Conservation (phyloP, 2,329 filamentous ascomycete species). For the Fusarium dlaminii region DNA sequence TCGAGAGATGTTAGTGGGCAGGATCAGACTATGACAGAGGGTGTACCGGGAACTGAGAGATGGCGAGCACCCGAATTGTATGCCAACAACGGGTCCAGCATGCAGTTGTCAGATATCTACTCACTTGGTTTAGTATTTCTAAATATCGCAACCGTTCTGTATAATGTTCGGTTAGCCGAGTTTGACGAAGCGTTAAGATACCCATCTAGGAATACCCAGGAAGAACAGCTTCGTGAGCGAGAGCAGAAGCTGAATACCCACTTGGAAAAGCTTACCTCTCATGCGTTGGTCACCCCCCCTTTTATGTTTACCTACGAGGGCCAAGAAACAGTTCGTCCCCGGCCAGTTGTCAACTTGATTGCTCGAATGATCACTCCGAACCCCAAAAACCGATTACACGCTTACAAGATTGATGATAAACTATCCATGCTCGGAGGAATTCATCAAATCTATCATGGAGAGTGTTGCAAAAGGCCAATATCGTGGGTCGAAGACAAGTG, state of each 20-base stretch:
- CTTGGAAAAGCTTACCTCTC: conserved; percentile 46
- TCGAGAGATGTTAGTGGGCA: conserved; percentile 57
- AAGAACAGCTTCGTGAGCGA: conserved; percentile 46
- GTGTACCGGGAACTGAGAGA: conserved; percentile 52
- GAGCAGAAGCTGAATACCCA: conserved; percentile 49
- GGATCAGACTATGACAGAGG: conserved; percentile 56
- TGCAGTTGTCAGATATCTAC: conserved; percentile 60
- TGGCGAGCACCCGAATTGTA: conserved; percentile 59
- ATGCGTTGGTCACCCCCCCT: conserved; percentile 48
- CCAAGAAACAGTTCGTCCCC: conserved; percentile 52
- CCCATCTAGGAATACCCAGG: conserved; percentile 37
- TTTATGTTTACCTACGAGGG: conserved; percentile 51
- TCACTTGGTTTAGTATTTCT: conserved; percentile 58
- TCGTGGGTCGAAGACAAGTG: conserved; percentile 50
- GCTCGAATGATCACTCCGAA: conserved; percentile 48
- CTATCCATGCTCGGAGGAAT: conserved; percentile 57
- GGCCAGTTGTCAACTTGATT: conserved; percentile 52
- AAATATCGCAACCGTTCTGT: conserved; percentile 56
- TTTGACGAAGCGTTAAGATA: conserved; percentile 53
- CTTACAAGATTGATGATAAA: conserved; percentile 52
- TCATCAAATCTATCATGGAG: conserved; percentile 58
- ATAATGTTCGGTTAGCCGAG: conserved; percentile 50
- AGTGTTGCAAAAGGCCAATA: conserved; percentile 55
- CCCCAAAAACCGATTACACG: conserved; percentile 47
- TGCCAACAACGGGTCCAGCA: conserved; percentile 50